phyloP scores from a whole-genome alignment of 129 eudicot genomes.

The Logfia minima region DNA sequence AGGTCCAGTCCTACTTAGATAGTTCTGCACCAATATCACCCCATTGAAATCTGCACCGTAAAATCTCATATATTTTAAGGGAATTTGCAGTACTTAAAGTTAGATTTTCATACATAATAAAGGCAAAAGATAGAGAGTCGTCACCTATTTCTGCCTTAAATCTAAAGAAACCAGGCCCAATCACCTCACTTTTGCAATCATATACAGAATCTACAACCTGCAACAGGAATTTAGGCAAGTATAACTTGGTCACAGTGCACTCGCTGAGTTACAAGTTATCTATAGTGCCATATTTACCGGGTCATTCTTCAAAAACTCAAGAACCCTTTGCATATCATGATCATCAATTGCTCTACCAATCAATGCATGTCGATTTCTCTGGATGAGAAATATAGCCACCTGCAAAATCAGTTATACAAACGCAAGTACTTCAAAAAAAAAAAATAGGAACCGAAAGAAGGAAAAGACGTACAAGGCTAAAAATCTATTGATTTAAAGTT shows the following conservation, averaged over 20 bases:
- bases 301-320: conserved; percentile 80
- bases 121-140: neutral
- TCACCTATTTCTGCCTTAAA: conserved; percentile 98
- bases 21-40: conserved; percentile 83
- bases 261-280: conserved; percentile 2
- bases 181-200: conserved; percentile 99
- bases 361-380: conserved; percentile 93
- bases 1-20: conserved; percentile 72
- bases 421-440: conserved; percentile 17
- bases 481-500: conserved; percentile 5
- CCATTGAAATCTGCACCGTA: conserved; percentile 81
- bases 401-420: conserved; percentile 36
- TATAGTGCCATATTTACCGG: conserved; percentile 51
- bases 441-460: neutral
- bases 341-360: conserved; percentile 98
- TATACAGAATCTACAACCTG: conserved; percentile 97
- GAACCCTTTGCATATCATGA: conserved; percentile 89
- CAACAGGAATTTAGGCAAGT: conserved; percentile 16
- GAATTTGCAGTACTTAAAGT: neutral
- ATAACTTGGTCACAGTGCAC: conserved; percentile 12
- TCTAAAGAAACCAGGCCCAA: conserved; percentile 97
- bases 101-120: neutral
- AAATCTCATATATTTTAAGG: neutral
- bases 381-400: conserved; percentile 95
- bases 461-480: neutral